These are phyloP conservation scores for Stemphylium beticola DNA, from an alignment of 2,329 filamentous ascomycete species.

Conservation along the genomic window DNA sequence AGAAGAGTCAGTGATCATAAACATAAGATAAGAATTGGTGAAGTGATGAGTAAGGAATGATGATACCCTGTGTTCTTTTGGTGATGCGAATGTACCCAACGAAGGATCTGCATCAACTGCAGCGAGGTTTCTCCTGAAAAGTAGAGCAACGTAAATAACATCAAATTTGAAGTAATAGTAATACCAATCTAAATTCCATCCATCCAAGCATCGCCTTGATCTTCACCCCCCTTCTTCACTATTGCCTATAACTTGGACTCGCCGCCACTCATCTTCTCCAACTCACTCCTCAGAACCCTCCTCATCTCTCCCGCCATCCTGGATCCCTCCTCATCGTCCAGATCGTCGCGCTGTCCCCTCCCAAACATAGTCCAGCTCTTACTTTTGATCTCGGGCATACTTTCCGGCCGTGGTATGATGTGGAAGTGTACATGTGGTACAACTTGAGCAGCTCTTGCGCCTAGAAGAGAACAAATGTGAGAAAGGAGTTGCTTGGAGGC, in stretches of 20 bases:
- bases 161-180: background rate
- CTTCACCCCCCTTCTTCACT: too few species aligned
- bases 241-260: slow-evolving; percentile 8
- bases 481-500: too few species aligned
- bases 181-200: background rate
- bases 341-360: slow-evolving; percentile 71
- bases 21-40: background rate
- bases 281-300: slow-evolving; percentile 48
- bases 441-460: slow-evolving; percentile 85
- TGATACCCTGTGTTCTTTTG: slow-evolving; percentile 8
- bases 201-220: too few species aligned
- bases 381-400: slow-evolving; percentile 57
- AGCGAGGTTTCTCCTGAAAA: background rate
- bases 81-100: background rate
- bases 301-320: slow-evolving; percentile 62
- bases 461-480: slow-evolving; percentile 40
- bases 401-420: slow-evolving; percentile 78
- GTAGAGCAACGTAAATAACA: too few species aligned
- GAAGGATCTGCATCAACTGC: too few species aligned
- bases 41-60: background rate
- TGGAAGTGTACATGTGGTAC: slow-evolving; percentile 96
- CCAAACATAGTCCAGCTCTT: slow-evolving; percentile 86
- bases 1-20: slow-evolving; percentile 27
- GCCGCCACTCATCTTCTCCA: slow-evolving; percentile 31
- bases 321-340: slow-evolving; percentile 76